Percentiles rank a stretch among this genome's conserved stretches.
Evolutionary conservation across 345 rosid genomes (phyloP).

Genomic region (Anacardium occidentale): DNA sequence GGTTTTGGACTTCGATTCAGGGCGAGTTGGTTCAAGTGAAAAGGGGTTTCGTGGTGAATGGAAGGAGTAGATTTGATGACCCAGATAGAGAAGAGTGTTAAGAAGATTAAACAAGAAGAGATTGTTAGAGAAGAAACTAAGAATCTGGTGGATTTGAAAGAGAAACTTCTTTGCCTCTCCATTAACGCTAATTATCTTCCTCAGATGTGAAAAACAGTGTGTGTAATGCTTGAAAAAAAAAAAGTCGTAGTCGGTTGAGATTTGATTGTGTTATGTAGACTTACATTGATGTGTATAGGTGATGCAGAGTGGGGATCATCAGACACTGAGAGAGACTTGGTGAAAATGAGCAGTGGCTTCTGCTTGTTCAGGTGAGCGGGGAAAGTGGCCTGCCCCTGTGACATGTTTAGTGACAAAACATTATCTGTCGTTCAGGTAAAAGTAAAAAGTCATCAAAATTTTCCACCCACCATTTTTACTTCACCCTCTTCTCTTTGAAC

Average conservation of each 20-base stretch:
- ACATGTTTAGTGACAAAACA: not conserved
- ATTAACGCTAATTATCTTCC: conserved; percentile 22
- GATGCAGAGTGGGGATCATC: not conserved
- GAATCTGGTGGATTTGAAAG: conserved; percentile 57
- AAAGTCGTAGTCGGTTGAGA: not conserved
- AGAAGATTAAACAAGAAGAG: conserved; percentile 56
- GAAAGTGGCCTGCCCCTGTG: not conserved
- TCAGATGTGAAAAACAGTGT: not conserved
- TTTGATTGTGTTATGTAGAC: conserved; percentile 9
- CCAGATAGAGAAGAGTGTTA: conserved; percentile 56
- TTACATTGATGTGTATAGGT: not conserved
- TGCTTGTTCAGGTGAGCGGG: not conserved
- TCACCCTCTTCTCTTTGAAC: too few relatives aligned
- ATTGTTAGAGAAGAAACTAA: conserved; percentile 48
- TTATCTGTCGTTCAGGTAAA: not conserved
- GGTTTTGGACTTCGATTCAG: conserved; percentile 23
- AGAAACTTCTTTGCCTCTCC: conserved; percentile 86
- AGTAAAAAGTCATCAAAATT: too few relatives aligned
- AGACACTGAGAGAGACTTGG: not conserved
- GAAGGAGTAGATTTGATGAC: conserved; percentile 52
- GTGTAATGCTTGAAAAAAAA: conserved; percentile 11
- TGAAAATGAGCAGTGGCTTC: not conserved
- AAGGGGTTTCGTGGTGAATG: conserved; percentile 31
- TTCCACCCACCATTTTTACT: too few relatives aligned
- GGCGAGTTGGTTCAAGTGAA: conserved; percentile 40